Conservation (phyloP, 345 rosid genomes). For the Salix dunnii region DNA sequence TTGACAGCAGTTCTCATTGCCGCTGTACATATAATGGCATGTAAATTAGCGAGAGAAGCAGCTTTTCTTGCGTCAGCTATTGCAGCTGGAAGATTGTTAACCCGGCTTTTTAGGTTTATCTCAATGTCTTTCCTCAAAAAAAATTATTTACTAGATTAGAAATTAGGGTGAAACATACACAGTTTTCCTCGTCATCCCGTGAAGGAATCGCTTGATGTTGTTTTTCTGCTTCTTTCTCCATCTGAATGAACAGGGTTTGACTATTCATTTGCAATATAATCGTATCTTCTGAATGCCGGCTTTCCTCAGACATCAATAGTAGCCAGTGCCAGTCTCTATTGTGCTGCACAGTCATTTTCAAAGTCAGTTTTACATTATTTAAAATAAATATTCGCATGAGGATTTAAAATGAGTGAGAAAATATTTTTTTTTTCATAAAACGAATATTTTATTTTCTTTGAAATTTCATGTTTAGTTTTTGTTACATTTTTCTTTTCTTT, state of each 20-base stretch:
- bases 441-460: too few relatives aligned
- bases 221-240: not conserved
- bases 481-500: too few relatives aligned
- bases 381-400: too few relatives aligned
- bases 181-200: not conserved
- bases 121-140: not conserved
- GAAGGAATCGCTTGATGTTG: conserved; percentile 1
- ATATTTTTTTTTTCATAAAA: too few relatives aligned
- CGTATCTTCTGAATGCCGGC: not conserved
- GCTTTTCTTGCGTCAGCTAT: not conserved
- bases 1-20: not conserved
- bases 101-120: not conserved
- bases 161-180: not conserved
- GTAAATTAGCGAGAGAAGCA: conserved; percentile 22
- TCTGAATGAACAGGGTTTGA: not conserved
- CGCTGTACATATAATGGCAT: conserved; percentile 28
- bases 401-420: too few relatives aligned
- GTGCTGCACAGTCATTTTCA: too few relatives aligned
- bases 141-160: not conserved
- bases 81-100: not conserved
- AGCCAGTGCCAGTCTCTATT: too few relatives aligned
- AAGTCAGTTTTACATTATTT: too few relatives aligned
- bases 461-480: too few relatives aligned
- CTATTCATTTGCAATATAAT: conserved; percentile 15
- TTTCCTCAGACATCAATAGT: not conserved